These are phyloP conservation scores for Cadophora gregata DNA, from an alignment of 2,329 filamentous ascomycete genomes.

Conservation along the genomic window DNA sequence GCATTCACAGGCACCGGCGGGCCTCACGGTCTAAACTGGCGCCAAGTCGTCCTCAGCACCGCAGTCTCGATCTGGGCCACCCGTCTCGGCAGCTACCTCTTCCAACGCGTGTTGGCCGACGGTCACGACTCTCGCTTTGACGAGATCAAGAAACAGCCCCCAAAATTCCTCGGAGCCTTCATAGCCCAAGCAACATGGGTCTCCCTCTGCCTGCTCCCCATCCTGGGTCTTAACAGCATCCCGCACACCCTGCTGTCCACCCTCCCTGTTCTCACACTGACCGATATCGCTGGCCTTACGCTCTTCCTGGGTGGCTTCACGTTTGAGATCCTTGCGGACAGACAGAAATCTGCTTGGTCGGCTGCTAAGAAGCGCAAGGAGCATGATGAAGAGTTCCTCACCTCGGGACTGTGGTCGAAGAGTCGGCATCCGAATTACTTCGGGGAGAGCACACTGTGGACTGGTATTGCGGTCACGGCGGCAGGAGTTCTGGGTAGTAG, in stretches of 20 bases:
- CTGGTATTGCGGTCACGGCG: slow-evolving; percentile 65
- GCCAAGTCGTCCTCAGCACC: slow-evolving; percentile 59
- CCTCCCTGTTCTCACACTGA: slow-evolving; percentile 54
- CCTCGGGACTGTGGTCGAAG: slow-evolving; percentile 64
- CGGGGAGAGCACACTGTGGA: slow-evolving; percentile 74
- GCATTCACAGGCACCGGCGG: slow-evolving; percentile 51
- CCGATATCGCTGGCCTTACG: slow-evolving; percentile 62
- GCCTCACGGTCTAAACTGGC: slow-evolving; percentile 61
- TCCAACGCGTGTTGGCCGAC: slow-evolving; percentile 62
- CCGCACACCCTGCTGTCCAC: slow-evolving; percentile 58
- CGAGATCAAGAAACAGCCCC: slow-evolving; percentile 55
- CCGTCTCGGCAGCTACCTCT: slow-evolving; percentile 68
- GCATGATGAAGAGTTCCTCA: slow-evolving; percentile 71
- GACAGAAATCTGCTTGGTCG: slow-evolving; percentile 68
- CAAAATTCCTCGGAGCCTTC: slow-evolving; percentile 61
- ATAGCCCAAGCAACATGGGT: slow-evolving; percentile 72
- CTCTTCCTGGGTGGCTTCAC: slow-evolving; percentile 64
- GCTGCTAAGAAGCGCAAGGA: slow-evolving; percentile 66
- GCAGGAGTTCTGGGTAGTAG: slow-evolving; percentile 60
- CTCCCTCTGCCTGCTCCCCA: slow-evolving; percentile 68
- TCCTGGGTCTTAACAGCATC: slow-evolving; percentile 67
- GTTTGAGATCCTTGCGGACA: slow-evolving; percentile 67
- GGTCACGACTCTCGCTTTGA: slow-evolving; percentile 67
- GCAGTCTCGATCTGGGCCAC: slow-evolving; percentile 67
- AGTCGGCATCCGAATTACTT: slow-evolving; percentile 74